Evolutionary conservation across 306 rosid genomes (phyloP).

Genomic region (Cicer pinnatifidum): DNA sequence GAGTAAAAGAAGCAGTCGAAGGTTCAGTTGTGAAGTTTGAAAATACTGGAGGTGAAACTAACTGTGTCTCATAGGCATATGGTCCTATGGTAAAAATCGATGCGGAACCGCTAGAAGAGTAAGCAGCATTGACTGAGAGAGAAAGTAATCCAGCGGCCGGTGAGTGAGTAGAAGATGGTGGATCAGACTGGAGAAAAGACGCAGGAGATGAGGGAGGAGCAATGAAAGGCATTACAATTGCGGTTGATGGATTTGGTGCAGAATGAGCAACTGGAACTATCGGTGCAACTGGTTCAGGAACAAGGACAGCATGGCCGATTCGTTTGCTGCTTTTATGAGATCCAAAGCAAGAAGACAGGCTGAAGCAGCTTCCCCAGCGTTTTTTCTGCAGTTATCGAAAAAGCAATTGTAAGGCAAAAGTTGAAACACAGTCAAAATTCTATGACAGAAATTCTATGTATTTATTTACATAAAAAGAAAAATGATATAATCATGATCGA

Average conservation of each 20-base stretch:
- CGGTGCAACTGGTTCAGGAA: slow-evolving; percentile 76
- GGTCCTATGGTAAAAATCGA: slow-evolving; percentile 89
- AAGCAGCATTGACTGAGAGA: slow-evolving; percentile 74
- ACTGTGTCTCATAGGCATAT: slow-evolving; percentile 92
- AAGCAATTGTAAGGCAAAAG: slow-evolving; percentile 35
- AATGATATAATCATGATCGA: not conserved
- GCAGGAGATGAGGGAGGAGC: slow-evolving; percentile 99
- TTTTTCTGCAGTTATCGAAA: slow-evolving; percentile 68
- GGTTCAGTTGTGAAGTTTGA: slow-evolving; percentile 94
- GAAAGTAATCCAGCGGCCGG: slow-evolving; percentile 78
- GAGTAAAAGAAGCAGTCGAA: slow-evolving; percentile 90
- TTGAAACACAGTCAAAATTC: slow-evolving; percentile 30
- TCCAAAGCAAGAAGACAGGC: slow-evolving; percentile 87
- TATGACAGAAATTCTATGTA: not conserved
- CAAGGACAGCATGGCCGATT: slow-evolving; percentile 88
- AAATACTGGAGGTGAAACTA: slow-evolving; percentile 95
- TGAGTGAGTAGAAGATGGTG: slow-evolving; percentile 82
- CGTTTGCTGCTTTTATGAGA: slow-evolving; percentile 77
- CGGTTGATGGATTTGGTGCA: slow-evolving; percentile 62
- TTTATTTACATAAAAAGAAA: slow-evolving; percentile 8
- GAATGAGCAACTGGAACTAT: slow-evolving; percentile 57
- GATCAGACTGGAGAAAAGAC: slow-evolving; percentile 88
- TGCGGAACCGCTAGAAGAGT: slow-evolving; percentile 77
- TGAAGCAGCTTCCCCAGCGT: slow-evolving; percentile 95
- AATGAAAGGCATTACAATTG: slow-evolving; percentile 78